Evolutionary conservation across 257 asterid species (phyloP), one percentile per base, ranked within the genome.

Genomic region (Rauvolfia tetraphylla): DNA sequence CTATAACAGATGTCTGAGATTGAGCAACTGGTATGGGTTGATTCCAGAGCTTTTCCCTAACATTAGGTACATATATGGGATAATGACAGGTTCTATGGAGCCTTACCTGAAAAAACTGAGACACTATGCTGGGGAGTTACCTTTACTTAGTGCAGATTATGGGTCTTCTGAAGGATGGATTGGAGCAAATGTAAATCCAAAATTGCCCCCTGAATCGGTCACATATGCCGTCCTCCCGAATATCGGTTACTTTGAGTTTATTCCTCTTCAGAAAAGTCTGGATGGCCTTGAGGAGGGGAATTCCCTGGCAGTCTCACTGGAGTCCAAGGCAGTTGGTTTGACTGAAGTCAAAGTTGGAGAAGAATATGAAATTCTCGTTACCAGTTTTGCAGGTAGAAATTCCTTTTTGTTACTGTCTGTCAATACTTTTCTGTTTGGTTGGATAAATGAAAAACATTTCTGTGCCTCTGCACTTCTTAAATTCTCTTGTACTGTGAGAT

Each of bases 111-210:
- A 80, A 33, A 93, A 91, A 70, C 38, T 95, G 87, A 90, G 97
- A 86, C 98, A 93, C 41, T 95, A 91, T 72, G 98, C 95, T 10
- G 96, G 95, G 42, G 92, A 81, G 62, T 65, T 93, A 20, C 98
- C 97, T 44, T 62, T 95, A 57, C 75, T 89, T 34, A 93, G 98
- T 74, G 97, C 98, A 8, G 98, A 93, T 83, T 95, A 93, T 69
- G 98, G 98, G 9, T 81, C 99, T 58, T 95, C 98, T 1, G 99
- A 95, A 82, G 98, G 99, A 71, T 95, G 99, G 98, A 80, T 95
- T 22, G 98, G 95, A 13, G 94, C 91, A 0, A 95, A 95, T 65
- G 90, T 95, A 18, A 89, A 90, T 65, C 98, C 97, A 20, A 80
- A 76, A 39, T 68, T 88, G 66, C 88, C 98, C 1, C 98, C 99